A percentile compares a stretch with the other conserved stretches of the same genome.
phyloP scores from a whole-genome alignment of 2,329 filamentous ascomycete genomes.

The Fusarium sp. region DNA sequence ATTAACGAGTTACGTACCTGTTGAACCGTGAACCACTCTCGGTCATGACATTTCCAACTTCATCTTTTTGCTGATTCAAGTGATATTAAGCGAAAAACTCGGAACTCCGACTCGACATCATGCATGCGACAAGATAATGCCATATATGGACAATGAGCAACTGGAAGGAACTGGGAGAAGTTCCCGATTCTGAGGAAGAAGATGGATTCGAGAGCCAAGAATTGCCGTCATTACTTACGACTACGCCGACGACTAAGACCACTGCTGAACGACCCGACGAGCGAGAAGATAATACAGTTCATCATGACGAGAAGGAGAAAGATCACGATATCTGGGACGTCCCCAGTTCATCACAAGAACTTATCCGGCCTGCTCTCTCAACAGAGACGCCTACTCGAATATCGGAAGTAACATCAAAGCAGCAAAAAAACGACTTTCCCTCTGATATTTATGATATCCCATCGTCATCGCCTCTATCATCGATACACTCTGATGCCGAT shows the following conservation, averaged over 20 bases:
- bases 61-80: conserved; percentile 1
- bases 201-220: conserved; percentile 57
- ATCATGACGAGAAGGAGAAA: conserved; percentile 17
- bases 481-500: conserved; percentile 48
- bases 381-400: conserved; percentile 12
- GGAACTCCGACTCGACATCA: background rate
- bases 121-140: conserved; percentile 47
- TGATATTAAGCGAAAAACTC: background rate
- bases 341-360: conserved; percentile 52
- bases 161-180: conserved; percentile 64
- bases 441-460: conserved; percentile 20
- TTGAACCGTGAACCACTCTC: conserved; percentile 14
- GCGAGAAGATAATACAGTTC: background rate
- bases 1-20: conserved; percentile 33
- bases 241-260: conserved; percentile 9
- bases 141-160: conserved; percentile 55
- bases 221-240: conserved; percentile 16
- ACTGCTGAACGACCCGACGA: background rate
- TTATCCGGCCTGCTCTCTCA: background rate
- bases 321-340: conserved; percentile 53
- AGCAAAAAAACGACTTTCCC: background rate
- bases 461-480: conserved; percentile 54
- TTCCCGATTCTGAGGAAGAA: conserved; percentile 65
- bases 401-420: conserved; percentile 10
- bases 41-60: conserved; percentile 20